Base-by-base conservation (phyloP, 2,329 filamentous ascomycete genomes). In the Samsoniella hepiali region DNA sequence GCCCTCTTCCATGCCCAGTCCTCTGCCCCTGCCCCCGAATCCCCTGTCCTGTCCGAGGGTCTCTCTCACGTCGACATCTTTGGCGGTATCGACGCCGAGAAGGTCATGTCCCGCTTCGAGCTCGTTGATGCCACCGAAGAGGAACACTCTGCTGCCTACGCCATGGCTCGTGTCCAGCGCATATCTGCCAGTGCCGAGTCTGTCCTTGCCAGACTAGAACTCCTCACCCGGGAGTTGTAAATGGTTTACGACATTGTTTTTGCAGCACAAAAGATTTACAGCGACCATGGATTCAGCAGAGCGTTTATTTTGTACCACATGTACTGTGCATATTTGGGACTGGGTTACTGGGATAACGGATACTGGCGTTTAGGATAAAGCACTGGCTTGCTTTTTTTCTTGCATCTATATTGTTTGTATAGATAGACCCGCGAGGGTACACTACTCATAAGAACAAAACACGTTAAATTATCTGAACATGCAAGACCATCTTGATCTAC, bases 41-140 rank as follows among this genome's bases (percentile, higher is more conserved):
- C 74, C 17, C 57, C 74, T 50, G 77, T 81, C 64, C 64, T 82
- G 32, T 76, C 82, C 63, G 80, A 81, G 13, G 73, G 70, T 42
- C 72, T 81, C 59, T 70, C 73, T 49, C 65, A 75, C 66, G 63
- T 76, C 65, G 72, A 79, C 67, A 74, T 83, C 66, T 82, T 84
- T 53, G 82, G 82, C 54, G 83, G 82, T 44, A 77, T 90, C 64
- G 78, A 83, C 65, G 72, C 83, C 1, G 87, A 90, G 69, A 93
- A 93, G 80, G 76, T 82, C 3, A 78, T 86, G 55, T 78, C 84
- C 15, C 81, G 84, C 56, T 86, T 84, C 69, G 84, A 90, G 67
- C 81, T 93, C n/a, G 78, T 90, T 36, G 83, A 90, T 62, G 79
- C 78, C 32, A 78, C 80, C 1, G 78, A 83, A 64, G 81, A 84